Base-by-base conservation (phyloP, 1,284 basidiomycete species). In the Irpex lacteus region DNA sequence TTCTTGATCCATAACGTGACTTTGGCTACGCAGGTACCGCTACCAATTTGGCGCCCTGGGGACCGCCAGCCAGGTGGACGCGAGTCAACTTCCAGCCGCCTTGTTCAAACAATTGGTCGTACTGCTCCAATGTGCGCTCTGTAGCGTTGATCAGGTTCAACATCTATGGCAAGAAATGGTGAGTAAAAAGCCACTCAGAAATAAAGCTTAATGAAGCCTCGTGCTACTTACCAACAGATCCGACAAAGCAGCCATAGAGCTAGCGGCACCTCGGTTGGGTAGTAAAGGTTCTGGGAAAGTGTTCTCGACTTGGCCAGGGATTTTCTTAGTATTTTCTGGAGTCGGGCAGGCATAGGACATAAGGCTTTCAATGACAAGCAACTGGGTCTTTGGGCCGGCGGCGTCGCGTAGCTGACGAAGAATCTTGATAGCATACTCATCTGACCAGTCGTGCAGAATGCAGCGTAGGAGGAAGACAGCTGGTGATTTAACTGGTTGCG, bases 371-470 rank as follows among this genome's bases (percentile, higher is more conserved):
- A 66, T 38, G 21, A 68, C 19, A 15, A 69, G 6, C 2, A 70
- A 54, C 57, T 63, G 58, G 15, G 60, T 67, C 9, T 58, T 63
- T 9, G 66, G 59, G 6, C 26, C 38, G 6, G 72, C 72, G 3
- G 70, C 71, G 2, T 61, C 67, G 2, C 73, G 65, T 21, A 75
- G 67, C 1, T 69, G 64, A 9, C 44, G 32, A 13, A 76, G 70
- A 59, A 76, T 74, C 58, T 67, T 55, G 18, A 63, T 15, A 32
- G 67, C 63, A 19, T 66, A 52, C 0, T 38, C 15, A 59, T 75
- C 69, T 8, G 67, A 44, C 73, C 73, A 75, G 62, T 76, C 70
- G 67, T 76, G 74, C 9, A 73, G 50, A 61, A 75, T 67, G 13
- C 44, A 63, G 2, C 71, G 69, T 3, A 76, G 52, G 15, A 74